Percentiles rank a stretch among this genome's conserved stretches.
phyloP scores from a whole-genome alignment of 176 grass and related monocot genomes.

The Avena eriantha region DNA sequence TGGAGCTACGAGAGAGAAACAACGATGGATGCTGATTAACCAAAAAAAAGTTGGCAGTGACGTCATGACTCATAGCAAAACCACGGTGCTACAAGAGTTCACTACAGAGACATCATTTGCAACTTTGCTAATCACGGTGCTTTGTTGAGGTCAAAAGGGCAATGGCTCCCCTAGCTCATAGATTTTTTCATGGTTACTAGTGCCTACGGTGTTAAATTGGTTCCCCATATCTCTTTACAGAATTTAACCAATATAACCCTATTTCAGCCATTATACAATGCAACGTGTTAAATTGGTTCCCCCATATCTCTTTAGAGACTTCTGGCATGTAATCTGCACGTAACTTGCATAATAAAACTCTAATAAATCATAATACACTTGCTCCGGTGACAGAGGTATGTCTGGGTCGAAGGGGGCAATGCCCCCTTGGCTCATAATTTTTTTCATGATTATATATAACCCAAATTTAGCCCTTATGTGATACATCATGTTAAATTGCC shows the following conservation, averaged over 20 bases:
- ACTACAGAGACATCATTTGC: background rate
- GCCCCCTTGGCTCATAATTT: too few species aligned
- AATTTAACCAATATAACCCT: background rate
- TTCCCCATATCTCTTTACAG: too few species aligned
- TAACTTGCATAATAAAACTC: background rate
- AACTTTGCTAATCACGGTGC: background rate
- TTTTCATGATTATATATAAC: too few species aligned
- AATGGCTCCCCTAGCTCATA: background rate
- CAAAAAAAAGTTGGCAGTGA: background rate
- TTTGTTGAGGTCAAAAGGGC: background rate
- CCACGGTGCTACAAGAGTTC: background rate
- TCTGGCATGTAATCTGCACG: background rate
- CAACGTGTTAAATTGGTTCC: background rate
- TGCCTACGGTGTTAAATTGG: background rate
- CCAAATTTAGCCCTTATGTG: too few species aligned
- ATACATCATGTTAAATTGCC: background rate
- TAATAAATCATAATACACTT: background rate
- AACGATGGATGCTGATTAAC: slow-evolving; percentile 15
- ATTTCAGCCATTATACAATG: background rate
- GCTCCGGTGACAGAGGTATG: background rate
- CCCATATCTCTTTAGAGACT: background rate
- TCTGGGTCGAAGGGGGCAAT: too few species aligned
- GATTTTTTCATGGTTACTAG: background rate
- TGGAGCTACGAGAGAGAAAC: background rate
- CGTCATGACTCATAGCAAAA: background rate